Percentiles rank a stretch among this genome's conserved stretches.
Evolutionary conservation across 768 basidiomycete species (phyloP).

Genomic region (Tylopilus intermedius): DNA sequence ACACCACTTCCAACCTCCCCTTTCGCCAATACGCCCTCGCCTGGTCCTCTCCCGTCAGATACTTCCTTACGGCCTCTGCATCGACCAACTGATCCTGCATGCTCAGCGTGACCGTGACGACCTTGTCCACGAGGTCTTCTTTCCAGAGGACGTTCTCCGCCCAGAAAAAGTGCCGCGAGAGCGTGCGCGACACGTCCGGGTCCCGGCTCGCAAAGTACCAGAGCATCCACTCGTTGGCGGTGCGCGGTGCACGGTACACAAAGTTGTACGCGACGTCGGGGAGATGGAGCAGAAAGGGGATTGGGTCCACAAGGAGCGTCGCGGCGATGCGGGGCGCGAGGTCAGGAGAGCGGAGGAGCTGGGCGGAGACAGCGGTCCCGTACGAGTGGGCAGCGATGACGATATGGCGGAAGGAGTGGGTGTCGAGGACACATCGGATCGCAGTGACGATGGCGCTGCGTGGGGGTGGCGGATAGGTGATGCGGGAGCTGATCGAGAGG

Average conservation of each 20-base stretch:
- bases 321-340: conserved; percentile 36
- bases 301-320: conserved; percentile 52
- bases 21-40: conserved; percentile 24
- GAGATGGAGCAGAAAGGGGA: conserved; percentile 59
- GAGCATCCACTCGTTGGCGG: conserved; percentile 58
- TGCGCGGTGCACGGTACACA: conserved; percentile 51
- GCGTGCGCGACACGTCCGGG: conserved; percentile 53
- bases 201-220: conserved; percentile 68
- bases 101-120: conserved; percentile 34
- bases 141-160: conserved; percentile 55
- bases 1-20: conserved; percentile 37
- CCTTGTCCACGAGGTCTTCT: conserved; percentile 42
- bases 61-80: conserved; percentile 33
- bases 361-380: conserved; percentile 53
- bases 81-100: conserved; percentile 43
- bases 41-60: conserved; percentile 34
- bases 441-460: conserved; percentile 38
- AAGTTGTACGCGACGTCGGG: conserved; percentile 64
- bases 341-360: conserved; percentile 38
- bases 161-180: conserved; percentile 65
- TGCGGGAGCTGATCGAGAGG: conserved; percentile 56
- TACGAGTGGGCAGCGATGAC: conserved; percentile 57
- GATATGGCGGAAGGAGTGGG: conserved; percentile 21
- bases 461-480: conserved; percentile 47
- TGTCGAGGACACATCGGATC: conserved; percentile 42